Conservation (phyloP, 2,329 filamentous ascomycete genomes). For the Chaetomiaceae sp. region DNA sequence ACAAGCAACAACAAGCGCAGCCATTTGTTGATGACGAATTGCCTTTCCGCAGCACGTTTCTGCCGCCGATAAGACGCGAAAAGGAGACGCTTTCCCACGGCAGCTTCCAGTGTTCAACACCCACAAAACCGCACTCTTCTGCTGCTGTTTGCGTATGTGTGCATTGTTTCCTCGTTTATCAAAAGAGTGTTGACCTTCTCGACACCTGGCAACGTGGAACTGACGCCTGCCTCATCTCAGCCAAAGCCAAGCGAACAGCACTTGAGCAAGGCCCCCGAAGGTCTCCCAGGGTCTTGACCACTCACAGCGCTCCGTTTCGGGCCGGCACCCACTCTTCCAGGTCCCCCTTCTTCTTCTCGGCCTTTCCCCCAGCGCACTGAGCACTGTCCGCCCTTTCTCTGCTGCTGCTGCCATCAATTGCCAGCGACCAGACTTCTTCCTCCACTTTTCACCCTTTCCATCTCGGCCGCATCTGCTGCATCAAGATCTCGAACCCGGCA, state of each 20-base stretch:
- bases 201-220: slow-evolving; percentile 6
- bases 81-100: neutral
- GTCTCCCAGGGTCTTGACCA: slow-evolving; percentile 17
- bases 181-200: neutral
- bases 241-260: slow-evolving; percentile 24
- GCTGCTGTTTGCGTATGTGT: neutral
- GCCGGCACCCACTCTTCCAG: slow-evolving; percentile 20
- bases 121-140: neutral
- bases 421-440: slow-evolving; percentile 20
- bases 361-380: slow-evolving; percentile 22
- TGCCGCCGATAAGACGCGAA: neutral
- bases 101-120: neutral
- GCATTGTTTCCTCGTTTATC: neutral
- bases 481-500: slow-evolving; percentile 16
- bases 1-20: slow-evolving; percentile 9
- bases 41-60: neutral
- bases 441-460: slow-evolving; percentile 24
- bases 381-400: slow-evolving; percentile 24
- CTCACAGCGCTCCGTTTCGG: slow-evolving; percentile 23
- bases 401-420: slow-evolving; percentile 30
- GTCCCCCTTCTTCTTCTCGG: slow-evolving; percentile 19
- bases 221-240: slow-evolving; percentile 18
- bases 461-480: slow-evolving; percentile 18
- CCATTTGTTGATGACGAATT: slow-evolving; percentile 14
- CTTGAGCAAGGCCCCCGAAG: slow-evolving; percentile 23